phyloP scores from a whole-genome alignment of 305 asterid species.

The Fraxinus floribunda region DNA sequence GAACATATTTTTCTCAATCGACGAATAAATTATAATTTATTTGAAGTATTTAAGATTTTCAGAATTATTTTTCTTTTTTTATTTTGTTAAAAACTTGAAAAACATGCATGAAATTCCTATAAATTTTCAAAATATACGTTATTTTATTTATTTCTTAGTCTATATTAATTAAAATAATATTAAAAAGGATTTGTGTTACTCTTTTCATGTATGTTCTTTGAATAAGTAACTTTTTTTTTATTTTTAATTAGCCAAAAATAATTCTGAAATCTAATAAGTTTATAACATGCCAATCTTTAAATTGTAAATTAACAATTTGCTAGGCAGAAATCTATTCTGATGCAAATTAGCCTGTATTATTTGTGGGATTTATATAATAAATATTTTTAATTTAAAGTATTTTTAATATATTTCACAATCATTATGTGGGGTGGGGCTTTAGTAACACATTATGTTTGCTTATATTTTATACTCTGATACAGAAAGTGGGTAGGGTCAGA shows the following conservation, averaged over 20 bases:
- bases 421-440: slow-evolving; percentile 27
- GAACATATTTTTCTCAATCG: too few relatives aligned
- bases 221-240: slow-evolving; percentile 18
- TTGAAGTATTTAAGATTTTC: neutral
- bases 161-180: too few relatives aligned
- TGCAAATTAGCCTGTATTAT: neutral
- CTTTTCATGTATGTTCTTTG: slow-evolving; percentile 35
- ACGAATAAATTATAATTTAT: too few relatives aligned
- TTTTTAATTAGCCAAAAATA: neutral
- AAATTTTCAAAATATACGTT: too few relatives aligned
- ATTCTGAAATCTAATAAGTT: slow-evolving; percentile 12
- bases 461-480: slow-evolving; percentile 18
- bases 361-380: slow-evolving; percentile 16
- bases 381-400: neutral
- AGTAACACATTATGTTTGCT: slow-evolving; percentile 28
- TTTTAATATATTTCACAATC: slow-evolving; percentile 25
- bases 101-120: neutral
- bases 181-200: slow-evolving; percentile 2
- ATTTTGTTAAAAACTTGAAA: too few relatives aligned
- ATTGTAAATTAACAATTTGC: neutral
- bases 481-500: slow-evolving; percentile 15
- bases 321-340: neutral
- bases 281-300: slow-evolving; percentile 15
- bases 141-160: neutral
- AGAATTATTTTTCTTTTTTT: too few relatives aligned